Conservation (phyloP, 257 asterid species). For the Penstemon newberryi region DNA sequence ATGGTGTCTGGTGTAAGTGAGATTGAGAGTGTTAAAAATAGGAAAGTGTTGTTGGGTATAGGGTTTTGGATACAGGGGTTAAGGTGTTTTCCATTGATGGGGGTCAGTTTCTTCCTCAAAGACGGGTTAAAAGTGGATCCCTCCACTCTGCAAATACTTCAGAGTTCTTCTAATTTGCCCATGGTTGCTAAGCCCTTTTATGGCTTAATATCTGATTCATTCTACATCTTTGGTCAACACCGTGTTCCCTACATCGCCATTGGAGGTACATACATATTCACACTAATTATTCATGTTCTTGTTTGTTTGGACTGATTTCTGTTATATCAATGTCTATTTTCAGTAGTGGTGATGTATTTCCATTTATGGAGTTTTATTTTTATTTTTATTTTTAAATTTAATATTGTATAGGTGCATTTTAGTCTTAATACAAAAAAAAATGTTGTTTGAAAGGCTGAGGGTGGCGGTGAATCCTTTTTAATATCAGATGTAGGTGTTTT, state of each 20-base stretch:
- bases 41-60: conserved; percentile 74
- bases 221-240: conserved; percentile 84
- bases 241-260: conserved; percentile 86
- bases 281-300: not conserved
- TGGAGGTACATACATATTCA: conserved; percentile 56
- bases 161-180: conserved; percentile 84
- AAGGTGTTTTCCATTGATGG: conserved; percentile 98
- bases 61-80: conserved; percentile 92
- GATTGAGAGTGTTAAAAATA: conserved; percentile 35
- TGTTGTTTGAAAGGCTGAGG: too few species aligned
- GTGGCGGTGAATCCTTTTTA: too few species aligned
- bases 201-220: conserved; percentile 84
- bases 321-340: too few species aligned
- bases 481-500: too few species aligned
- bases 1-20: conserved; percentile 40
- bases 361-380: too few species aligned
- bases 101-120: conserved; percentile 79
- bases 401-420: too few species aligned
- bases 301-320: not conserved
- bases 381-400: too few species aligned
- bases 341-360: too few species aligned
- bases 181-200: conserved; percentile 93
- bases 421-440: too few species aligned
- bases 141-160: conserved; percentile 86
- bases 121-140: conserved; percentile 83